Base-by-base conservation (phyloP, 768 basidiomycete species). In the Boletus tomentosulus region DNA sequence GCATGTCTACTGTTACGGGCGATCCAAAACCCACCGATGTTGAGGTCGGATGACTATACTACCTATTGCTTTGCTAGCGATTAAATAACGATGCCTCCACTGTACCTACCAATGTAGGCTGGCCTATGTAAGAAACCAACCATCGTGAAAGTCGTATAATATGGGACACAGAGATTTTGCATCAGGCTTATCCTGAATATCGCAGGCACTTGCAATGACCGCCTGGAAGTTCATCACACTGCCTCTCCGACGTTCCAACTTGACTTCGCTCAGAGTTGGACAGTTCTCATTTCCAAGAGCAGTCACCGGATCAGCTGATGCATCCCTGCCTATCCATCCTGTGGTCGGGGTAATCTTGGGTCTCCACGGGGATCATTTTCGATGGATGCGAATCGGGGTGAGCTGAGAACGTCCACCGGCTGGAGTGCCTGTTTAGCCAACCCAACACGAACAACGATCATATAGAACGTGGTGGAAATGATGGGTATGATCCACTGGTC, bases 1-100 rank as follows among this genome's bases (percentile, higher is more conserved):
- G 39, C 39, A 68, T 68, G 67, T 39, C 57, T 37, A 24, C 46
- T 30, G 25, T 52, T 38, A 10, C 48, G 34, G 37, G 39, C 3
- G 57, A 56, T 7, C 34, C 61, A n/a, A 51, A 48, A 4, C 39
- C 48, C 3, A 39, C 13, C 30, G 24, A 50, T 41, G 44, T 27
- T 9, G 44, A 35, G 8, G 44, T 33, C 8, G 44, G 33, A 54
- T 44, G 44, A 44, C 19, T 41, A 6, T 54, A 27, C 15, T 49
- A 46, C 24, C 43, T n/a, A 8, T 43, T 27, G 19, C 24, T 12
- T 15, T 39, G 12, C n/a, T 39, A 19, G 38, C n/a, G 35, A 1
- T 28, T 28, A 8, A 8, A 28, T 33, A 33, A 9, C 31, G 2
- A 33, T 33, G 31, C 3, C 11, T 33, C 31, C 12, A 12, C 12